Evolutionary conservation across 2,329 filamentous ascomycete genomes (phyloP).

Genomic region (Dactylonectria macrodidyma): DNA sequence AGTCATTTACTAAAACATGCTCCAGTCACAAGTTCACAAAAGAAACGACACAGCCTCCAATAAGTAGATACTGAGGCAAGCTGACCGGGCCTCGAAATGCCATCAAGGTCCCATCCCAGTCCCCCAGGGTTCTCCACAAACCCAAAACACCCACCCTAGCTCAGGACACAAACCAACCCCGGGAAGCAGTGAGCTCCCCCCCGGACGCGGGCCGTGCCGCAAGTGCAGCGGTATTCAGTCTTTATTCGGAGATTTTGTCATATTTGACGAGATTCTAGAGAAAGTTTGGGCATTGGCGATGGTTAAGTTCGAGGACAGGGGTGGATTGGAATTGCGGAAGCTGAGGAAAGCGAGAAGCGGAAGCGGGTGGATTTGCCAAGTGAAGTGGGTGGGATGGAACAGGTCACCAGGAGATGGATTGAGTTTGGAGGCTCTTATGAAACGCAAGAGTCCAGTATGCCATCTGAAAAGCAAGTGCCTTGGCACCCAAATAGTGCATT

Average conservation of each 20-base stretch:
- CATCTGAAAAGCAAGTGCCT: not conserved
- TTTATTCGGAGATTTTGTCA: not conserved
- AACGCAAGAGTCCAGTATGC: not conserved
- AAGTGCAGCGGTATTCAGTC: slow-evolving; percentile 9
- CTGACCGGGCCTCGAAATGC: not conserved
- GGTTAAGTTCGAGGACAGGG: slow-evolving; percentile 8
- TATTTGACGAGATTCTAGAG: not conserved
- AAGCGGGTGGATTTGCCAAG: not conserved
- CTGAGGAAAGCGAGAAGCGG: not conserved
- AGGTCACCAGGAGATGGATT: not conserved
- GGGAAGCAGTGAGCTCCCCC: slow-evolving; percentile 8
- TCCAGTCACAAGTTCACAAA: not conserved
- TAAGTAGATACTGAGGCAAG: not conserved
- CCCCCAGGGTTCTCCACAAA: slow-evolving; percentile 10
- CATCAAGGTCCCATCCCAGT: slow-evolving; percentile 27
- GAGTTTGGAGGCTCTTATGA: not conserved
- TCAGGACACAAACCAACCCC: slow-evolving; percentile 8
- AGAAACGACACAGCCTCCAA: not conserved
- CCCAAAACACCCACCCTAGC: slow-evolving; percentile 10
- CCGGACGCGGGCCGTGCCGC: slow-evolving; percentile 26
- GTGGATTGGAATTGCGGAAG: not conserved
- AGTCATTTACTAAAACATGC: not conserved
- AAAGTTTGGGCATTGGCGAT: not conserved
- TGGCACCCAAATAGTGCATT: not conserved
- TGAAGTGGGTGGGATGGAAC: not conserved